phyloP scores from a whole-genome alignment of 2,329 filamentous ascomycete species.

The Ophiostoma triangulosporum region DNA sequence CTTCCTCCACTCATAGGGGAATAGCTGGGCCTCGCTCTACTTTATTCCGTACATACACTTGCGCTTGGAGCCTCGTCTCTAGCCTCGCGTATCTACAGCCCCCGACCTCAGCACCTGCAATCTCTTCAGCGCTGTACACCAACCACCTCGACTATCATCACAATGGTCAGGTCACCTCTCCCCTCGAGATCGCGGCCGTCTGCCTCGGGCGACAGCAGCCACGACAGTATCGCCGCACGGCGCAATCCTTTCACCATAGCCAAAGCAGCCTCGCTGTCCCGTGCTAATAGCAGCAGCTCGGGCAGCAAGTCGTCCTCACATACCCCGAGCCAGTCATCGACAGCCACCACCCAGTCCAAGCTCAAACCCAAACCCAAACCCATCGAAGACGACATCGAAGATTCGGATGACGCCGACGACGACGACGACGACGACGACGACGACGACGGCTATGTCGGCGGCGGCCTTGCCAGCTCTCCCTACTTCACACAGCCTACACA shows the following conservation, averaged over 20 bases:
- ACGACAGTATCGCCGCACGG: neutral
- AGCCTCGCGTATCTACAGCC: no score
- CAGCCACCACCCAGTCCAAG: constrained; percentile 14
- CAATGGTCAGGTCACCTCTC: constrained; percentile 12
- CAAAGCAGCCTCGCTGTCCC: constrained; percentile 3
- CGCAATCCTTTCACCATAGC: constrained; percentile 12
- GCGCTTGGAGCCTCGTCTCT: no score
- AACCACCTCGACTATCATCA: neutral
- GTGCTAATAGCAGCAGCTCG: constrained; percentile 4
- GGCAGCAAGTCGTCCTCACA: neutral
- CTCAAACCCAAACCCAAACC: constrained; percentile 13
- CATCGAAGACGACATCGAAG: constrained; percentile 25
- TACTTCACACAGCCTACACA: constrained; percentile 34
- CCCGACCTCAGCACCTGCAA: no score
- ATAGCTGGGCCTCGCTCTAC: no score
- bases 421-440: constrained; percentile 34
- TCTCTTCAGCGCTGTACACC: neutral
- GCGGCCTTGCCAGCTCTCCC: constrained; percentile 25
- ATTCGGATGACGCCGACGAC: constrained; percentile 14
- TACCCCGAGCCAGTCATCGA: constrained; percentile 20
- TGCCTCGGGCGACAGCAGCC: neutral
- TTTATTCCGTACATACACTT: no score
- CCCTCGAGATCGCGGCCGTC: constrained; percentile 9
- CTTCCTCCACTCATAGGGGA: no score
- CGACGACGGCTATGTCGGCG: constrained; percentile 29